These are phyloP conservation scores for Boletus smithii DNA, from an alignment of 1,284 basidiomycete genomes.

Conservation along the genomic window DNA sequence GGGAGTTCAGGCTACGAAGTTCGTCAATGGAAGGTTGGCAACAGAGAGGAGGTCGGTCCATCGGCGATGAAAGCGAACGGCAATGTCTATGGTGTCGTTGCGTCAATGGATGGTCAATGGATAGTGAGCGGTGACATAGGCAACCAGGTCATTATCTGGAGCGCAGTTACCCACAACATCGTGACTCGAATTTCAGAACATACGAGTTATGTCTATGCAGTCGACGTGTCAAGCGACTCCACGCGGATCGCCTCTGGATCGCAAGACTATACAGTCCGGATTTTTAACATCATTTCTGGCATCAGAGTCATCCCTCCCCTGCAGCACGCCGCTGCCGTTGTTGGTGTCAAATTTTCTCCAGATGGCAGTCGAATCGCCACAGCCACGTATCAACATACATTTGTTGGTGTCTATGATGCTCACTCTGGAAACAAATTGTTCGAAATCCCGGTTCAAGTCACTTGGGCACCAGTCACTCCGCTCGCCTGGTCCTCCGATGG, in stretches of 20 bases:
- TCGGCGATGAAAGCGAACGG: neutral
- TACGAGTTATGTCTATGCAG: neutral
- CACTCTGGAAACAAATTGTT: no score
- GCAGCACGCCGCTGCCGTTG: neutral
- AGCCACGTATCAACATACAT: no score
- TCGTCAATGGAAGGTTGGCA: neutral
- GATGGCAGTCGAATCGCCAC: no score
- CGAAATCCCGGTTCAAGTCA: neutral
- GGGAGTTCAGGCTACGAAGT: neutral
- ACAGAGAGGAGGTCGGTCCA: neutral
- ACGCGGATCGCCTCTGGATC: neutral
- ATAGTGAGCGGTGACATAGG: neutral
- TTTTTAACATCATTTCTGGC: neutral
- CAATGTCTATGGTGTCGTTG: neutral
- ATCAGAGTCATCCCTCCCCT: neutral
- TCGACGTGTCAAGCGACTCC: conserved; percentile 1
- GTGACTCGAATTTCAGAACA: neutral
- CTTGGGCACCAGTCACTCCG: neutral
- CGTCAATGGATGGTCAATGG: conserved; percentile 2
- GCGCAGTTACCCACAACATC: no score
- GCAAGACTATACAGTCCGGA: neutral
- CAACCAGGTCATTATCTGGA: conserved; percentile 1
- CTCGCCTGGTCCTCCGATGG: conserved; percentile 1
- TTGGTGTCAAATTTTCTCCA: conserved; percentile 3
- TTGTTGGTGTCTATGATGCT: no score